A percentile compares a stretch with the other conserved stretches of the same genome.
Evolutionary conservation across 2,329 filamentous ascomycete species (phyloP).

Genomic region (Aureobasidium lini): DNA sequence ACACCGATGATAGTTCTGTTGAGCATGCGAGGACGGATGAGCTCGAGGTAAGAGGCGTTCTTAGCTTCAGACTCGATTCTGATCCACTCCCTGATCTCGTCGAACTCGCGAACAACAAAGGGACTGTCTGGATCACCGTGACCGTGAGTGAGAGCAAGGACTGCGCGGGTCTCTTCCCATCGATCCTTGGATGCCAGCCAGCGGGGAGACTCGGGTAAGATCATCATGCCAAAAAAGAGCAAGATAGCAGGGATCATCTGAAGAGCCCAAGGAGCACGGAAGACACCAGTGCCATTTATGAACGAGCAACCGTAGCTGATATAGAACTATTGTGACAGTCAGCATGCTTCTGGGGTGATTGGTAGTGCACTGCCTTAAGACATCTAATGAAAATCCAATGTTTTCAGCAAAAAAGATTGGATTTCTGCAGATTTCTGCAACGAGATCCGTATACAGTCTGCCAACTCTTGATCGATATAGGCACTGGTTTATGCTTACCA

Average conservation of each 20-base stretch:
- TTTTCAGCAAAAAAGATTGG: too few relatives aligned
- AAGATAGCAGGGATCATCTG: slow-evolving; percentile 39
- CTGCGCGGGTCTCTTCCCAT: slow-evolving; percentile 37
- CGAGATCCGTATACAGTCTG: too few relatives aligned
- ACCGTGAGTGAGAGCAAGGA: slow-evolving; percentile 37
- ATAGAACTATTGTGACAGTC: slow-evolving; percentile 37
- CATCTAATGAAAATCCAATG: too few relatives aligned
- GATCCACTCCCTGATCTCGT: slow-evolving; percentile 62
- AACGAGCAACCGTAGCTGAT: slow-evolving; percentile 58
- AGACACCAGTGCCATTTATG: slow-evolving; percentile 50
- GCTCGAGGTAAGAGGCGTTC: slow-evolving; percentile 62
- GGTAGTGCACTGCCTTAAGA: too few relatives aligned
- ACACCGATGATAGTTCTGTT: slow-evolving; percentile 65
- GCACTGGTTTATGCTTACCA: slow-evolving; percentile 28
- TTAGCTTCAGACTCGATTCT: slow-evolving; percentile 65
- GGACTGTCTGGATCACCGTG: slow-evolving; percentile 28
- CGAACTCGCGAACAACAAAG: slow-evolving; percentile 60
- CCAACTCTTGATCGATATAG: too few relatives aligned
- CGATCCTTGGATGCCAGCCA: slow-evolving; percentile 40
- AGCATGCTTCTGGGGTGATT: not conserved
- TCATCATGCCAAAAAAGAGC: slow-evolving; percentile 38
- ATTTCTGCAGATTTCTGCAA: too few relatives aligned
- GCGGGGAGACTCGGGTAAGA: slow-evolving; percentile 40
- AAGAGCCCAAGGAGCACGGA: slow-evolving; percentile 55
- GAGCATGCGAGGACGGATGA: slow-evolving; percentile 66